These are phyloP conservation scores for Solanum rostratum DNA, from an alignment of 257 asterid species.

Conservation along the genomic window DNA sequence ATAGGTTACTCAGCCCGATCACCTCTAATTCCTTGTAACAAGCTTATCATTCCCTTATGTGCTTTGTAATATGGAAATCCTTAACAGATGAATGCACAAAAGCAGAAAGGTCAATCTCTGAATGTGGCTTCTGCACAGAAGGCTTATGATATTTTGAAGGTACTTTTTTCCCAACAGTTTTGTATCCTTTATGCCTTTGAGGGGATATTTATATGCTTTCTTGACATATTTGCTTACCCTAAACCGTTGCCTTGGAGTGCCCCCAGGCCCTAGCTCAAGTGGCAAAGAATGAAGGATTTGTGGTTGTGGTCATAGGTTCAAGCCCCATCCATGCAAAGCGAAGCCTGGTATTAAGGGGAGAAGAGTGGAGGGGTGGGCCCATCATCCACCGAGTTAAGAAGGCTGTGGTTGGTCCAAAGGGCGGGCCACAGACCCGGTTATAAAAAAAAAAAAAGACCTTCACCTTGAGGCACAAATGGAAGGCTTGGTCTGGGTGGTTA, in stretches of 20 bases:
- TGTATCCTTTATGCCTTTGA: not conserved
- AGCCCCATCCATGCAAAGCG: too few species aligned
- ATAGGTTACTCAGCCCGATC: not conserved
- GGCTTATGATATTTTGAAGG: conserved; percentile 82
- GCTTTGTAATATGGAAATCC: not conserved
- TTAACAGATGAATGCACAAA: conserved; percentile 68
- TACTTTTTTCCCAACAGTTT: conserved; percentile 1
- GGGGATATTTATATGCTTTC: not conserved
- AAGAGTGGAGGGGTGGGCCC: too few species aligned
- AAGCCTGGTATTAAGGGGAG: too few species aligned
- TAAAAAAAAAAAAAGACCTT: too few species aligned
- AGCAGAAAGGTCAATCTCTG: conserved; percentile 78
- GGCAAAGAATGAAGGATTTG: too few species aligned
- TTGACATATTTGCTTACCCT: not conserved
- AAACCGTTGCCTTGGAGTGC: not conserved
- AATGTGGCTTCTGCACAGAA: conserved; percentile 62
- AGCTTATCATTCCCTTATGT: not conserved
- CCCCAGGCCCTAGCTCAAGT: too few species aligned
- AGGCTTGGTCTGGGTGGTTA: not conserved
- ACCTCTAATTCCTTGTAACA: not conserved
- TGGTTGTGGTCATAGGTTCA: too few species aligned
- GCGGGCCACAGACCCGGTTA: too few species aligned
- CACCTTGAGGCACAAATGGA: not conserved
- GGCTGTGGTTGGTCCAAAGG: too few species aligned
- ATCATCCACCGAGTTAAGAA: too few species aligned